These are phyloP conservation scores for Pichia terricola DNA, from an alignment of 1,139 yeast species.

Conservation along the genomic window DNA sequence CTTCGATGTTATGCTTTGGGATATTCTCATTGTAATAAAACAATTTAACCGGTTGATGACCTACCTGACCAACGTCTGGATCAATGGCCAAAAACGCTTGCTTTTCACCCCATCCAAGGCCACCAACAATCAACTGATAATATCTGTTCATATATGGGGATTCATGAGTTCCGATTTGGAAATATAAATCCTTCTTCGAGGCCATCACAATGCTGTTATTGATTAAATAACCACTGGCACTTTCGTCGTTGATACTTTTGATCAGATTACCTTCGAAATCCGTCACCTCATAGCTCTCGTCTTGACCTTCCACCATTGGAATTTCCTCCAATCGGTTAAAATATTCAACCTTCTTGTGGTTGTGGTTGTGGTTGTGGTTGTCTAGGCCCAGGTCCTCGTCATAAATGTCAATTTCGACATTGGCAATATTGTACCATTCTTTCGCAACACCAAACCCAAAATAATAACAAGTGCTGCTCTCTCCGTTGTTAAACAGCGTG, in stretches of 20 bases:
- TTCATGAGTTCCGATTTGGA: conserved; percentile 10
- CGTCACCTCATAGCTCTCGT: conserved; percentile 27
- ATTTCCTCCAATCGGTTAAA: conserved; percentile 13
- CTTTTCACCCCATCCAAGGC: conserved; percentile 26
- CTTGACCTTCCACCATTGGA: conserved; percentile 10
- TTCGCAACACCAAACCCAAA: conserved; percentile 4
- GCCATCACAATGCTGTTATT: conserved; percentile 33
- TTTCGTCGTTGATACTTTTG: conserved; percentile 35
- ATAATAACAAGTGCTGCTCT: conserved; percentile 19
- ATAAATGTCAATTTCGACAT: conserved; percentile 1
- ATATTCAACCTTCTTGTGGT: neutral
- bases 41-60: conserved; percentile 13
- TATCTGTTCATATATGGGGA: conserved; percentile 9
- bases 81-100: conserved; percentile 23
- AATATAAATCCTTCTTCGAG: conserved; percentile 30
- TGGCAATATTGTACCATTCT: conserved; percentile 8
- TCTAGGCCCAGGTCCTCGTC: neutral
- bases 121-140: conserved; percentile 21
- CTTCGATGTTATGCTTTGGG: too few species aligned
- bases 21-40: conserved; percentile 13
- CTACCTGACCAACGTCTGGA: conserved; percentile 18
- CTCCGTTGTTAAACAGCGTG: conserved; percentile 22
- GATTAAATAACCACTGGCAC: conserved; percentile 41
- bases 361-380: neutral
- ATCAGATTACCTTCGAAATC: conserved; percentile 39